A percentile compares a stretch with the other conserved stretches of the same genome.
phyloP scores from a whole-genome alignment of 768 basidiomycete genomes.

The Hygrophorus pudorinus region DNA sequence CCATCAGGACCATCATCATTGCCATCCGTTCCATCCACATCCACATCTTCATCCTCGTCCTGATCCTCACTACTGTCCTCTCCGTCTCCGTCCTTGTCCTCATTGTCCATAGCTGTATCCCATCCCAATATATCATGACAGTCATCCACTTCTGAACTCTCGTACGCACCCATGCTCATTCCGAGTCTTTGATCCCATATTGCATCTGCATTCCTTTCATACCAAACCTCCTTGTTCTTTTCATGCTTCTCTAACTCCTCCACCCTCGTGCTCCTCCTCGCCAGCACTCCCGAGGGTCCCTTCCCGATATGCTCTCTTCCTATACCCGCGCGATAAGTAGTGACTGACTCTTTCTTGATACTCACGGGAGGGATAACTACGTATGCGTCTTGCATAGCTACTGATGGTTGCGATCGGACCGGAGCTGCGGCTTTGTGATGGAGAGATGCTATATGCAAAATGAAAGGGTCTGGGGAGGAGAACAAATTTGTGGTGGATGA shows the following conservation, averaged over 20 bases:
- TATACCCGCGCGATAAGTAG: background rate
- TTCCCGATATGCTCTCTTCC: background rate
- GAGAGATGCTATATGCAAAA: constrained; percentile 21
- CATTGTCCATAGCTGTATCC: too few species aligned
- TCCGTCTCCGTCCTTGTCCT: too few species aligned
- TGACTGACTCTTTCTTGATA: background rate
- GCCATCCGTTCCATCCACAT: background rate
- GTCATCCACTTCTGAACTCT: too few species aligned
- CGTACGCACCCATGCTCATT: too few species aligned
- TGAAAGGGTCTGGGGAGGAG: constrained; percentile 24
- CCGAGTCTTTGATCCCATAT: too few species aligned
- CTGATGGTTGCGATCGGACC: background rate
- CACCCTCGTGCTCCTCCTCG: constrained; percentile 7
- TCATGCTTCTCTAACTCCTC: constrained; percentile 13
- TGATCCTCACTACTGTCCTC: background rate
- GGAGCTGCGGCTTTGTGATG: constrained; percentile 7
- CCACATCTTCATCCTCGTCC: background rate
- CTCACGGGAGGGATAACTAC: constrained; percentile 3
- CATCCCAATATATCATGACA: too few species aligned
- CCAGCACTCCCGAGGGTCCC: constrained; percentile 8
- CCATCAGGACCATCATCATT: background rate
- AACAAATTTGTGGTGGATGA: constrained; percentile 15
- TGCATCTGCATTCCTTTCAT: background rate
- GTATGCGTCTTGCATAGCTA: constrained; percentile 5
- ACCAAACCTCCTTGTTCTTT: constrained; percentile 19